Base-by-base conservation (phyloP, 2,329 filamentous ascomycete species). In the Alternaria ventricosa region DNA sequence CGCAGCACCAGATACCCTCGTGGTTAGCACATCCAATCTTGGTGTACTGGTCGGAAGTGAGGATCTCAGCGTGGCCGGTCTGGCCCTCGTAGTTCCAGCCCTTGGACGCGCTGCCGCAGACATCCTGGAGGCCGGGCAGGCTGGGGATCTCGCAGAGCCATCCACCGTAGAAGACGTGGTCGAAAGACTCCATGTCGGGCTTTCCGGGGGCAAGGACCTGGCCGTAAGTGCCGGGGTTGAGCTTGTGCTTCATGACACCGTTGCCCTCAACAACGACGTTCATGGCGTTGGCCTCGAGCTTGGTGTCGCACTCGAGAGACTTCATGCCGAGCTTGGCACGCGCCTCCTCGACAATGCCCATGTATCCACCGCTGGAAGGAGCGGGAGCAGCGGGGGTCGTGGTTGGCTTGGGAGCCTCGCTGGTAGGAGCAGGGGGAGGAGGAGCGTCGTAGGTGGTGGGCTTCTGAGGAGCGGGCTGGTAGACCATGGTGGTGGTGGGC, bases 71-170 rank as follows among this genome's bases (percentile, higher is more conserved):
- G 63, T 78, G 76, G 51, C 75, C 76, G 25, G 71, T 75, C 66
- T 75, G 72, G 57, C 75, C 75, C 20, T 65, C 10, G 70, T 77
- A 74, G 9, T 51, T 43, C 73, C 74, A 78, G 64, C 75, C 75
- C n/a, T 71, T 12, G 30, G 74, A 74, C 47, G 58, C 30, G 7
- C 47, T 63, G 11, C 33, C 9, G 72, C 76, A 78, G 64, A 72
- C 61, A 43, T 68, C 70, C 54, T 71, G 64, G 33, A 77, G 66
- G 54, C 73, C 75, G 23, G 69, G 59, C 20, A 74, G 66, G 36
- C 57, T 58, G 57, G 76, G 69, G 20, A 70, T 67, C 69, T 78
- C 76, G 74, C 76, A 78, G 55, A 78, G 75, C 76, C 76, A 78
- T 55, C 74, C 76, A 27, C 76, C 76, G 18, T 77, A 71, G 63